Conservation (phyloP, 345 rosid genomes). For the Erysimum cheiranthoides region DNA sequence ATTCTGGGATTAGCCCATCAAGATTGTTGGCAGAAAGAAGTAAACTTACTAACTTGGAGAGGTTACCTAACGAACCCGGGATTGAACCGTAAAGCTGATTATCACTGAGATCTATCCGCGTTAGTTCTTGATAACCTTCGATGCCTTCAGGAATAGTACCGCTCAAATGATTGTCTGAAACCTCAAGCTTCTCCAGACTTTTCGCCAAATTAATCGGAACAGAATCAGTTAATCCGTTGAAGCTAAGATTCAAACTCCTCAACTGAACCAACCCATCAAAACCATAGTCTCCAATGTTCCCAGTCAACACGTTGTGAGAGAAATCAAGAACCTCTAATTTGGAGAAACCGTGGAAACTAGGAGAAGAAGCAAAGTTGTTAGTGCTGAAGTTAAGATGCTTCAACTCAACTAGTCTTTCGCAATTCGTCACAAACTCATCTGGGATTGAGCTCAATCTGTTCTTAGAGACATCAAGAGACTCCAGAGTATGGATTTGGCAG, state of each 20-base stretch:
- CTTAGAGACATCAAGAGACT: conserved; percentile 58
- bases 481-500: conserved; percentile 65
- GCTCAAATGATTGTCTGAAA: conserved; percentile 48
- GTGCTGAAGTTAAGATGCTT: conserved; percentile 61
- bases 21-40: conserved; percentile 60
- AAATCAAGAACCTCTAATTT: conserved; percentile 66
- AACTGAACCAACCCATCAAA: conserved; percentile 60
- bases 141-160: conserved; percentile 60
- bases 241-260: conserved; percentile 54
- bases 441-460: conserved; percentile 62
- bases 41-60: conserved; percentile 54
- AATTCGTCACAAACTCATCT: conserved; percentile 47
- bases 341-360: conserved; percentile 54
- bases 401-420: conserved; percentile 55
- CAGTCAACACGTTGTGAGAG: conserved; percentile 53
- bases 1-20: conserved; percentile 55
- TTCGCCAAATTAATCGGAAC: conserved; percentile 53
- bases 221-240: conserved; percentile 49
- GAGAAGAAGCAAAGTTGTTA: conserved; percentile 53
- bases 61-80: conserved; percentile 58
- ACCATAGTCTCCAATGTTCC: conserved; percentile 46
- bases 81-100: conserved; percentile 57
- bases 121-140: conserved; percentile 48
- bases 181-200: conserved; percentile 56
- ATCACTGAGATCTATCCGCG: conserved; percentile 56